Base-by-base conservation (phyloP, 345 rosid genomes). In the Nephelium lappaceum region DNA sequence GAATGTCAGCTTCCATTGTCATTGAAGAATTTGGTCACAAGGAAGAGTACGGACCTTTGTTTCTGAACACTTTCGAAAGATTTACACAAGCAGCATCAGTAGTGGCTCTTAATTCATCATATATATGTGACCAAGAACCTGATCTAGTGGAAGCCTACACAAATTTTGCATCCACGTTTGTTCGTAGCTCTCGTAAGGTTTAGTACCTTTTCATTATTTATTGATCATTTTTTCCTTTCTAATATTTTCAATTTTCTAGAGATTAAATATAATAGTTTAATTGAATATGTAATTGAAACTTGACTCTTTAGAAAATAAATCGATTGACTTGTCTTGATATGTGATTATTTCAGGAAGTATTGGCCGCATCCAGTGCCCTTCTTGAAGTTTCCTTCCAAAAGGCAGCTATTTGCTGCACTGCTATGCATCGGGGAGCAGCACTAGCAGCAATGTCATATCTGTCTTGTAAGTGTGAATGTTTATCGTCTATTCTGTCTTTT, bases 371-470 rank as follows among this genome's bases (percentile, higher is more conserved):
- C 65, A 98, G 93, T 78, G 83, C 91, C 23, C 89, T 91, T 79
- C 93, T 95, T 75, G 98, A 95, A 84, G 85, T 87, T 81, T 93
- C 98, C 77, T 92, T 95, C 85, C 98, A 95, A 81, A 95, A 92
- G 90, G 98, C 98, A 42, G 99, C 99, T 72, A 92, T 95, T 84
- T 91, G 96, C 85, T 92, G 97, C 86, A 93, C 98, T 21, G 99
- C 98, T n/a, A 95, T 95, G 98, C 99, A 95, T 82, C 92, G 99
- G 70, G 98, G 95, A 75, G 98, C 99, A 63, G 97, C 99, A 62
- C 86, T 95, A 76, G 96, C 93, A 39, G 98, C 99, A 83, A 90
- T 95, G 95, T 95, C 99, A 42, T 92, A 93, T 84, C 86, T 95
- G 73, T 92, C 99, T 55, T 91, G 98, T 93, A 89, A 74, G 95